Conservation (phyloP, 2,329 filamentous ascomycete genomes). For the Fusarium xylarioides region DNA sequence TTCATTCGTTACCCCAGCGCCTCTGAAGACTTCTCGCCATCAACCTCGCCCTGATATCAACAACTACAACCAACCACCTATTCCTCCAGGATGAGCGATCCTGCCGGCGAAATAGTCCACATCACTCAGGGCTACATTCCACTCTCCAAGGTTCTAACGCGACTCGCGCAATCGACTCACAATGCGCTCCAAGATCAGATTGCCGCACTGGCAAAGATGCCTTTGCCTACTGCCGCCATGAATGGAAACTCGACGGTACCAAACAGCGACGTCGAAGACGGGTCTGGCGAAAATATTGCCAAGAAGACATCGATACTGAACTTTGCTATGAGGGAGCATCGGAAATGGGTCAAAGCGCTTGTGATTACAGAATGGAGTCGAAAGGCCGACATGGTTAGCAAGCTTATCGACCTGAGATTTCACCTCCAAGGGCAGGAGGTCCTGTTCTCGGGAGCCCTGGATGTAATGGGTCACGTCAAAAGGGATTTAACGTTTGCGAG, state of each 20-base stretch:
- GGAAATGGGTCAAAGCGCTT: slow-evolving; percentile 91
- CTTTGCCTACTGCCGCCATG: slow-evolving; percentile 59
- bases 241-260: slow-evolving; percentile 59
- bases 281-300: slow-evolving; percentile 70
- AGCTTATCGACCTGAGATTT: slow-evolving; percentile 84
- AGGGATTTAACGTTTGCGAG: slow-evolving; percentile 75
- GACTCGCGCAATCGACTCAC: slow-evolving; percentile 85
- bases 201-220: slow-evolving; percentile 73
- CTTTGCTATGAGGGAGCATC: slow-evolving; percentile 81
- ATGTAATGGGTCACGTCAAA: slow-evolving; percentile 76
- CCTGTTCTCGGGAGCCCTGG: slow-evolving; percentile 68
- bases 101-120: slow-evolving; percentile 72
- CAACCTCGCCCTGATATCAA: slow-evolving; percentile 19
- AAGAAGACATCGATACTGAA: slow-evolving; percentile 82
- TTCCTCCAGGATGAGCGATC: slow-evolving; percentile 61
- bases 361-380: slow-evolving; percentile 92
- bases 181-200: slow-evolving; percentile 79
- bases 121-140: slow-evolving; percentile 81
- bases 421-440: slow-evolving; percentile 74
- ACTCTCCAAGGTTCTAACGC: slow-evolving; percentile 76
- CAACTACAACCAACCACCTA: slow-evolving; percentile 10
- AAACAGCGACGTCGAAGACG: slow-evolving; percentile 59
- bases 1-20: slow-evolving; percentile 28
- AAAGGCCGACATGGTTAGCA: slow-evolving; percentile 80
- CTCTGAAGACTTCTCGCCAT: slow-evolving; percentile 19